A percentile compares a stretch with the other conserved stretches of the same genome.
phyloP scores from a whole-genome alignment of 768 basidiomycete species.

The Albatrellus ellisii region DNA sequence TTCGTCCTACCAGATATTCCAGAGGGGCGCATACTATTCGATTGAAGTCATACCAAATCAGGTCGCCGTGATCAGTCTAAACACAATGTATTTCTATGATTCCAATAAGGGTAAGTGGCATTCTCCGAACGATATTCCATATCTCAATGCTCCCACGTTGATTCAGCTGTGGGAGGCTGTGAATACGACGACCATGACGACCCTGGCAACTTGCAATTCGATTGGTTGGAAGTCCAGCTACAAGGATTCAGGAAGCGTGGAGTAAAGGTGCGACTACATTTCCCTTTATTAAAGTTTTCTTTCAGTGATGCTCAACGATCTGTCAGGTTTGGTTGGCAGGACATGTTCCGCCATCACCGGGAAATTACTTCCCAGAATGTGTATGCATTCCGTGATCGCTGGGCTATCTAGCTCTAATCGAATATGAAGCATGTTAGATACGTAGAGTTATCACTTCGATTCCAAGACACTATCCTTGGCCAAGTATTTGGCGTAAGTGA shows the following conservation, averaged over 20 bases:
- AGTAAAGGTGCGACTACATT: conserved; percentile 46
- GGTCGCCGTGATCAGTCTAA: conserved; percentile 72
- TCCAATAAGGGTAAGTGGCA: conserved; percentile 59
- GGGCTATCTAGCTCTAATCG: conserved; percentile 6
- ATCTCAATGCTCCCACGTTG: neutral
- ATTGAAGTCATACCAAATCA: conserved; percentile 66
- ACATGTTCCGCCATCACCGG: conserved; percentile 75
- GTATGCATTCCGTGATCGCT: conserved; percentile 30
- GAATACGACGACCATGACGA: conserved; percentile 46
- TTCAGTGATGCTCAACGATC: conserved; percentile 7
- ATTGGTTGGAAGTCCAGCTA: conserved; percentile 86
- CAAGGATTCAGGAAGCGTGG: conserved; percentile 48
- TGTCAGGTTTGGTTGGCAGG: conserved; percentile 45
- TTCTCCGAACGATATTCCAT: neutral
- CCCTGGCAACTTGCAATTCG: conserved; percentile 80
- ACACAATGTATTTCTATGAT: conserved; percentile 87
- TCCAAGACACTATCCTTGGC: conserved; percentile 80
- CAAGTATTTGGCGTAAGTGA: conserved; percentile 68
- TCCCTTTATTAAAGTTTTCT: conserved; percentile 3
- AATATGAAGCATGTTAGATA: conserved; percentile 44
- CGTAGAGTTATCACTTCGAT: conserved; percentile 63
- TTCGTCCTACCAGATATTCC: conserved; percentile 67
- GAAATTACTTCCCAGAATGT: conserved; percentile 78
- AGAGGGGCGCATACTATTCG: conserved; percentile 77
- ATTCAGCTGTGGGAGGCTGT: conserved; percentile 66